Percentiles rank a stretch among this genome's conserved stretches.
Evolutionary conservation across 371 early-diverging fungal genomes (phyloP).

Genomic region (Zopfochytrium polystomum): DNA sequence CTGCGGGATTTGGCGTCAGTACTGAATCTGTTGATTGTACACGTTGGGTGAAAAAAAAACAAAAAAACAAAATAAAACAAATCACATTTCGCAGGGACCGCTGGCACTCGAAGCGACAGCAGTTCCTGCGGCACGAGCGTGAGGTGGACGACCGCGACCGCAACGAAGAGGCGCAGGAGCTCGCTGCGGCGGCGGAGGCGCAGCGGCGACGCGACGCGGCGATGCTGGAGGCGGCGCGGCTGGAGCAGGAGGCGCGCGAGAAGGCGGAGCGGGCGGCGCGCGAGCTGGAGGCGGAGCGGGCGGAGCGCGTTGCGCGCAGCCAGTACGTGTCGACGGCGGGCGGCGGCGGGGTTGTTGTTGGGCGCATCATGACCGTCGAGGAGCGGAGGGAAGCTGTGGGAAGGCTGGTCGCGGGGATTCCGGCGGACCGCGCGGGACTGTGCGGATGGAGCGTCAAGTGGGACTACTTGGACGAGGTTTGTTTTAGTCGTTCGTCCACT

Average conservation of each 20-base stretch:
- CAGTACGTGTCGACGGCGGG: conserved; percentile 24
- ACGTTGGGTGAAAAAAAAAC: too few species aligned
- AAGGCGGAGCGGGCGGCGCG: conserved; percentile 22
- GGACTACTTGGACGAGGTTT: conserved; percentile 71
- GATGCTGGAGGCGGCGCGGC: conserved; percentile 6
- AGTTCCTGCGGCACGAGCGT: conserved; percentile 60
- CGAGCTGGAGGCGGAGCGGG: conserved; percentile 19
- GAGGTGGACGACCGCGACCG: conserved; percentile 72
- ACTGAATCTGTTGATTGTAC: not conserved
- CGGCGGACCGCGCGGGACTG: conserved; percentile 71
- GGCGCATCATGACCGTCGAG: conserved; percentile 57
- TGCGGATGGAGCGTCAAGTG: conserved; percentile 75
- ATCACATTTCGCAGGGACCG: conserved; percentile 58
- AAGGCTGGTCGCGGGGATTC: conserved; percentile 67
- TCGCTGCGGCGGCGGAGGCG: conserved; percentile 31
- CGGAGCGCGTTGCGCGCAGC: conserved; percentile 14
- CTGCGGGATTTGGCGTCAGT: not conserved
- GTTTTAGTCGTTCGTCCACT: too few species aligned
- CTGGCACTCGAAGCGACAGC: conserved; percentile 68
- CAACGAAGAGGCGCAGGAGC: conserved; percentile 42
- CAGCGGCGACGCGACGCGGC: conserved; percentile 13
- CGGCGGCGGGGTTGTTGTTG: conserved; percentile 35
- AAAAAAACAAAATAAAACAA: too few species aligned
- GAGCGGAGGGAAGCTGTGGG: conserved; percentile 60
- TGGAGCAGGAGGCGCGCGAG: conserved; percentile 22